Conservation (phyloP, 345 rosid species). For the Nasturtium officinale region DNA sequence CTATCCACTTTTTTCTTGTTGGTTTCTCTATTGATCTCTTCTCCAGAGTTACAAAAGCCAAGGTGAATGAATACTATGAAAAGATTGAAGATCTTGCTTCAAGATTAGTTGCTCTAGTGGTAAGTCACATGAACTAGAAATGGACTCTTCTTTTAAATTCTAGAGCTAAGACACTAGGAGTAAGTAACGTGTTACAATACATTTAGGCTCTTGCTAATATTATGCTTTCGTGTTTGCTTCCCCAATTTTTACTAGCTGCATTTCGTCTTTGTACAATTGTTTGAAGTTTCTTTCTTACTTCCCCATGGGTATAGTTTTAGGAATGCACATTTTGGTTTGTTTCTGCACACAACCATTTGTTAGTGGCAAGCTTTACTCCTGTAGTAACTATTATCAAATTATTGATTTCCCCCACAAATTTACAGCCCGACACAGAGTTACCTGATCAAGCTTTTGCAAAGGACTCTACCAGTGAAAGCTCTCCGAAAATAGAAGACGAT, state of each 20-base stretch:
- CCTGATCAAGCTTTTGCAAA: slow-evolving; percentile 43
- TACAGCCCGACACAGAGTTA: slow-evolving; percentile 53
- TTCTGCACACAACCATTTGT: not conserved
- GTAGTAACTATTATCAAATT: not conserved
- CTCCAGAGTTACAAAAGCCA: slow-evolving; percentile 68
- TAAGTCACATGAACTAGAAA: slow-evolving; percentile 38
- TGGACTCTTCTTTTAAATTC: not conserved
- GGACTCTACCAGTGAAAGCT: slow-evolving; percentile 48
- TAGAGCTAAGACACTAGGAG: not conserved
- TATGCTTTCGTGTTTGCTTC: slow-evolving; percentile 9
- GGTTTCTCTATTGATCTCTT: slow-evolving; percentile 21
- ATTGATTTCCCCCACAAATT: not conserved
- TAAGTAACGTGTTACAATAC: not conserved
- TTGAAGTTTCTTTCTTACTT: not conserved
- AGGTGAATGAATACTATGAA: slow-evolving; percentile 75
- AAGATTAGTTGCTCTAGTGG: slow-evolving; percentile 53
- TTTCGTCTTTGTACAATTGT: slow-evolving; percentile 15
- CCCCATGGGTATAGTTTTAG: not conserved
- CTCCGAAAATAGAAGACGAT: slow-evolving; percentile 49
- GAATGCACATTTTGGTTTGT: not conserved
- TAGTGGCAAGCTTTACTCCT: slow-evolving; percentile 13
- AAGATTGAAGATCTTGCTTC: slow-evolving; percentile 79
- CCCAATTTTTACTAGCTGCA: not conserved
- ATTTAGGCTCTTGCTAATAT: not conserved
- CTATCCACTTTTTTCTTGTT: not conserved